Evolutionary conservation across 192 early-diverging fungal species (phyloP).

Genomic region (Podila minutissima): DNA sequence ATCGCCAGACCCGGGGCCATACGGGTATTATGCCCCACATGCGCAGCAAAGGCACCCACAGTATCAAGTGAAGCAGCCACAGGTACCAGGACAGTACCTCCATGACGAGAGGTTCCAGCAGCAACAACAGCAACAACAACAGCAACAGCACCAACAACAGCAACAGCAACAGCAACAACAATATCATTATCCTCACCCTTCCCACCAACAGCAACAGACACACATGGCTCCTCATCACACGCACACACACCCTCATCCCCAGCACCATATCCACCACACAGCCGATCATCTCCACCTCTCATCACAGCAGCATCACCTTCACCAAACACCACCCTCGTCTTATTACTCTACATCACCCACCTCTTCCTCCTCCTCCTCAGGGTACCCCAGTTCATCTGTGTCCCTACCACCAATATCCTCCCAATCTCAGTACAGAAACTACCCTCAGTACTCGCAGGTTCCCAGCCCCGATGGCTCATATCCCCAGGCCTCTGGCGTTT

Average conservation of each 20-base stretch:
- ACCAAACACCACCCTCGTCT: constrained; percentile 7
- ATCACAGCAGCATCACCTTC: constrained; percentile 10
- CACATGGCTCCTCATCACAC: neutral
- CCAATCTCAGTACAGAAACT: constrained; percentile 28
- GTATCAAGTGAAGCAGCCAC: neutral
- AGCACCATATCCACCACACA: neutral
- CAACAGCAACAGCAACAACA: neutral
- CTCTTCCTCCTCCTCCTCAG: constrained; percentile 2
- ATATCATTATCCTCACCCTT: neutral
- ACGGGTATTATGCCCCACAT: constrained; percentile 19
- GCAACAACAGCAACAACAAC: neutral
- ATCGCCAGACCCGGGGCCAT: constrained; percentile 21
- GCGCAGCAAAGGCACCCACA: constrained; percentile 5
- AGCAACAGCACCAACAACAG: neutral
- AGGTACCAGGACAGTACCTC: neutral
- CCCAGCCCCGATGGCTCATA: constrained; percentile 19
- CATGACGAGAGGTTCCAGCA: neutral
- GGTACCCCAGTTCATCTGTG: constrained; percentile 3
- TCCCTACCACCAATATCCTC: constrained; percentile 34
- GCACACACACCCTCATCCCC: constrained; percentile 8
- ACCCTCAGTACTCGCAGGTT: constrained; percentile 30
- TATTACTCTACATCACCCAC: constrained; percentile 20
- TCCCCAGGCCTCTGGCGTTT: neutral
- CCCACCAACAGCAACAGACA: neutral
- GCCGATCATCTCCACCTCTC: neutral